These are phyloP conservation scores for Tetradesmus obliquus DNA, from an alignment of 139 green algal genomes.

Conservation along the genomic window DNA sequence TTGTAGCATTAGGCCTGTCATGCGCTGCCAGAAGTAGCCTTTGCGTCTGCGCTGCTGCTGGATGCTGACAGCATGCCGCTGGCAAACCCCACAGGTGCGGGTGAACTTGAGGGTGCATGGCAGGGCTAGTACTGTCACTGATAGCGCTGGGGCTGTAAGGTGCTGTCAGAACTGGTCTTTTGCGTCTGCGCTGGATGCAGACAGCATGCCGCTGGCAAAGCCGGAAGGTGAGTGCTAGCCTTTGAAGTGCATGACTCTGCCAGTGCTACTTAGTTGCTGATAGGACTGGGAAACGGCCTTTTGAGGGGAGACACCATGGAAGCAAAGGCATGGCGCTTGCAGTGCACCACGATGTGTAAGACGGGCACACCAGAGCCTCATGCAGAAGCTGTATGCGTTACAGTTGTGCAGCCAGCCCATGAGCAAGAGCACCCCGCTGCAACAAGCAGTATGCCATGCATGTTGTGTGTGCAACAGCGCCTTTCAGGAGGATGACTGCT, in stretches of 20 bases:
- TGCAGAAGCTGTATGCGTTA: too few relatives aligned
- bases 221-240: constrained; percentile 34
- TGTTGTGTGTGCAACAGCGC: neutral
- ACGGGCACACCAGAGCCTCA: too few relatives aligned
- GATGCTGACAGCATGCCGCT: constrained; percentile 60
- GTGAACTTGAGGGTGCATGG: constrained; percentile 35
- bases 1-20: too few relatives aligned
- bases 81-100: constrained; percentile 34
- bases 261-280: too few relatives aligned
- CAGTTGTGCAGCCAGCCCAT: neutral
- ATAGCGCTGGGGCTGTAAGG: too few relatives aligned
- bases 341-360: too few relatives aligned
- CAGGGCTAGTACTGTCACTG: too few relatives aligned
- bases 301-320: too few relatives aligned
- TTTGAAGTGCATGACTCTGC: constrained; percentile 25
- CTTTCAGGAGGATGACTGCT: too few relatives aligned
- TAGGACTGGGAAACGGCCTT: too few relatives aligned
- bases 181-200: constrained; percentile 56
- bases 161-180: constrained; percentile 33
- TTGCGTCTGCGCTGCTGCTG: constrained; percentile 58
- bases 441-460: neutral
- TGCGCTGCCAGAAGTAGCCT: too few relatives aligned
- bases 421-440: neutral
- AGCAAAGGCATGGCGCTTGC: too few relatives aligned
- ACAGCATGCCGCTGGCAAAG: constrained; percentile 52